Percentiles rank a stretch among this genome's conserved stretches.
These are phyloP conservation scores for Ceratobasidium papillatum DNA, from an alignment of 1,284 basidiomycete genomes.

Conservation along the genomic window DNA sequence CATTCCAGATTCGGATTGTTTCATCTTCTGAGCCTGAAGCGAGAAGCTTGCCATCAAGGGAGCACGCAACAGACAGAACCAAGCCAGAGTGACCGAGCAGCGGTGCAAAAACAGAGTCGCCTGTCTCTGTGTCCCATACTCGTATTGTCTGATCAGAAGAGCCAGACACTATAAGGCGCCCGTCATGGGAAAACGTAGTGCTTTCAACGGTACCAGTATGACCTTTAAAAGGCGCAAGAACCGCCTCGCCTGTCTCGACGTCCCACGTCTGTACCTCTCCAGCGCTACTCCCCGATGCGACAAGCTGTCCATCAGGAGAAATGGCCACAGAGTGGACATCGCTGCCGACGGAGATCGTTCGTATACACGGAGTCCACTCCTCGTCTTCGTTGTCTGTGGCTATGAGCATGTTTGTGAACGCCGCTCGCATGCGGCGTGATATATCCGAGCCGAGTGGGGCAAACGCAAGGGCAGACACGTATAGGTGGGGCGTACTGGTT, in stretches of 20 bases:
- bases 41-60: conserved; percentile 31
- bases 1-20: conserved; percentile 13
- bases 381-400: background rate
- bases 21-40: conserved; percentile 7
- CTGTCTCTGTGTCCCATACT: conserved; percentile 22
- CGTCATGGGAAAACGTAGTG: conserved; percentile 30
- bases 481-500: too few relatives aligned
- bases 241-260: background rate
- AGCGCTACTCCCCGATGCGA: conserved; percentile 17
- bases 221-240: conserved; percentile 5
- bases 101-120: background rate
- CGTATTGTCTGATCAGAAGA: conserved; percentile 14
- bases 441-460: conserved; percentile 1
- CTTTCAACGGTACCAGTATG: conserved; percentile 18
- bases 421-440: background rate
- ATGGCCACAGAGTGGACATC: background rate
- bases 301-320: conserved; percentile 9
- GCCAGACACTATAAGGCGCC: conserved; percentile 16
- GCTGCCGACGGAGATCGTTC: background rate
- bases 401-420: background rate
- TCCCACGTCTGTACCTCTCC: conserved; percentile 34
- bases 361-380: conserved; percentile 1
- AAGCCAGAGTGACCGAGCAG: background rate
- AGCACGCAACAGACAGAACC: background rate
- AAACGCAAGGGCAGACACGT: conserved; percentile 20